These are phyloP conservation scores for Kitagawia praeruptora DNA, from an alignment of 129 eudicot species.

Conservation along the genomic window DNA sequence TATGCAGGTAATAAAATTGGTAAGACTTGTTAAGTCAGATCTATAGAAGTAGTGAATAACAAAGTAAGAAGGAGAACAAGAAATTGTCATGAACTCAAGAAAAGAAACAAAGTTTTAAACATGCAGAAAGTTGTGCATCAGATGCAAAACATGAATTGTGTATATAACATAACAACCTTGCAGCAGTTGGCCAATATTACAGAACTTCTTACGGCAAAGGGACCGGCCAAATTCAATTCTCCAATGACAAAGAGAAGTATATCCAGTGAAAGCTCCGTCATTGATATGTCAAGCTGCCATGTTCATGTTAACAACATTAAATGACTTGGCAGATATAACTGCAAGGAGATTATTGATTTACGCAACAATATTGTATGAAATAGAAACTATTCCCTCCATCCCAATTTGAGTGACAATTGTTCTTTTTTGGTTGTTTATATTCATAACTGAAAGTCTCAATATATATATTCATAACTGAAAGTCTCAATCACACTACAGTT, in stretches of 20 bases:
- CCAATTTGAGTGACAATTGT: background rate
- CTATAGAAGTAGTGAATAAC: background rate
- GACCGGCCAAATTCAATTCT: slow-evolving; percentile 84
- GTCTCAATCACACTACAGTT: background rate
- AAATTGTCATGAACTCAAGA: background rate
- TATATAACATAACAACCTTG: slow-evolving; percentile 49
- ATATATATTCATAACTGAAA: no score
- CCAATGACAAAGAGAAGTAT: slow-evolving; percentile 72
- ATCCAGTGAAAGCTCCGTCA: slow-evolving; percentile 83
- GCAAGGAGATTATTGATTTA: background rate
- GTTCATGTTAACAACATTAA: slow-evolving; percentile 30
- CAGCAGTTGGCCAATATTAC: slow-evolving; percentile 73
- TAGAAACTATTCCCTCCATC: background rate
- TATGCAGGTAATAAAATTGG: background rate
- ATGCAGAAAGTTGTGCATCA: background rate
- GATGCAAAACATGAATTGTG: background rate
- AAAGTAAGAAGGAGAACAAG: background rate
- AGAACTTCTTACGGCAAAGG: slow-evolving; percentile 69
- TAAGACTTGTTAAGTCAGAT: background rate
- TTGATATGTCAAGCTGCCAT: slow-evolving; percentile 47
- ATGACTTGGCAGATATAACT: slow-evolving; percentile 8
- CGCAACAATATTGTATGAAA: background rate
- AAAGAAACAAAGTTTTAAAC: background rate
- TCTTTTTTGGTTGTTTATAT: background rate
- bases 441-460: background rate